Conservation (phyloP, 108 stramenopile genomes). For the Cyclotella kingstonii region DNA sequence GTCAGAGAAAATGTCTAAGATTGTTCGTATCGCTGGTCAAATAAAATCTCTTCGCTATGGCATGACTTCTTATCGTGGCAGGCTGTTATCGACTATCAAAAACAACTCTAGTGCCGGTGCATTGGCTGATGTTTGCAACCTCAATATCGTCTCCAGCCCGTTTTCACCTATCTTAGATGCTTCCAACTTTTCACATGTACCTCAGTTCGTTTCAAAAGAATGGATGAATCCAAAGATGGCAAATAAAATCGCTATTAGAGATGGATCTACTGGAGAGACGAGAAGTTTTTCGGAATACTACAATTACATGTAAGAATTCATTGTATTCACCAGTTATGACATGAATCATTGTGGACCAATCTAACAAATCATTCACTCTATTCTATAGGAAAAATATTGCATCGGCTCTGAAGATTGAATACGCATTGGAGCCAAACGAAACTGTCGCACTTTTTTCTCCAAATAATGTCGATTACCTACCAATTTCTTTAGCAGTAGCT, state of each 20-base stretch:
- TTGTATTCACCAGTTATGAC: not conserved
- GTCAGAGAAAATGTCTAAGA: no score
- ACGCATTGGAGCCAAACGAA: slow-evolving; percentile 47
- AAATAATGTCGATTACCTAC: slow-evolving; percentile 87
- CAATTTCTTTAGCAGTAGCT: slow-evolving; percentile 70
- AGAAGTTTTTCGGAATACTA: slow-evolving; percentile 71
- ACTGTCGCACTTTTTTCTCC: slow-evolving; percentile 80
- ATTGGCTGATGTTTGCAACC: slow-evolving; percentile 31
- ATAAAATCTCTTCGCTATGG: no score
- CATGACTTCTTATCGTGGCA: no score
- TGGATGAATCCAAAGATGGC: slow-evolving; percentile 36
- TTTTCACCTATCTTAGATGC: slow-evolving; percentile 53
- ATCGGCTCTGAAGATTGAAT: slow-evolving; percentile 51
- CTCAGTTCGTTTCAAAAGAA: slow-evolving; percentile 59
- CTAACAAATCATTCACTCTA: not conserved
- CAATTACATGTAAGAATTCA: slow-evolving; percentile 27
- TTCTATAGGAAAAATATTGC: slow-evolving; percentile 42
- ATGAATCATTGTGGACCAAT: not conserved
- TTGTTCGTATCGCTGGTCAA: no score
- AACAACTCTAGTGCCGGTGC: slow-evolving; percentile 2
- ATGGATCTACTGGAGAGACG: slow-evolving; percentile 68
- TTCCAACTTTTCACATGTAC: slow-evolving; percentile 41
- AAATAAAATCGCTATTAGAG: slow-evolving; percentile 58
- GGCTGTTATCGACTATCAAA: no score
- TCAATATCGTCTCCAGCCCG: slow-evolving; percentile 47